Base-by-base conservation (phyloP, 2,329 filamentous ascomycete species). In the Exophiala mesophila region DNA sequence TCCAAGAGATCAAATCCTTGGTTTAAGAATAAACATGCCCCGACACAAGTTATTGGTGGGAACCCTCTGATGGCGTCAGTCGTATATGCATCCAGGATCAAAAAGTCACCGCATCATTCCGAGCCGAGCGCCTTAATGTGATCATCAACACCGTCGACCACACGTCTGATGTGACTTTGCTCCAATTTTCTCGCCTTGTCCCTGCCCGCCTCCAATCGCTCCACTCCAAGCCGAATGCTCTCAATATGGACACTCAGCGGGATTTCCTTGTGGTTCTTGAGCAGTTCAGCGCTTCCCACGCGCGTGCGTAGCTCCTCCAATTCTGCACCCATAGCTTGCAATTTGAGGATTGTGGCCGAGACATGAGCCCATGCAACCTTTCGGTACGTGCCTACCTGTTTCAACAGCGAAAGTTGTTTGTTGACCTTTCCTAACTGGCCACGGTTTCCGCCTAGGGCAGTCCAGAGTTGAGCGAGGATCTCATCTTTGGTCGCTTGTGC, bases 231-330 rank as follows among this genome's bases (percentile, higher is more conserved):
- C 44, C 83, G 73, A 48, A 92, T 88, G 42, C 79, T 81, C 53
- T 87, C 80, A 29, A 92, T 80, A 58, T 92, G 85, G 30, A 87
- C 80, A 37, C 75, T 74, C 3, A 92, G 66, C 2, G 85, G 83
- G 7, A 87, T 70, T 19, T 70, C 66, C 3, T 64, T 61, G 12
- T 47, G 49, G 10, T 38, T 39, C 21, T 29, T 31, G n/a, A 49
- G 29, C 10, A 49, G 18, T 20, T 53, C 47, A 0, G 85, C 83
- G 42, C 76, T 73, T 0, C 77, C 79, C 7, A 89, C 82, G 4
- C 82, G 69, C 46, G 88, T 83, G 16, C 83, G 70, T 53, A 94
- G 61, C 55, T 88, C 83, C 52, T 82, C 79, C 9, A 94, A 66
- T 32, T 80, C 79, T 2, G 78, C 74, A 53, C 81, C 76, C 48